A percentile compares a stretch with the other conserved stretches of the same genome.
These are phyloP conservation scores for Chaetomium olivaceum DNA, from an alignment of 2,329 filamentous ascomycete genomes.

Conservation along the genomic window DNA sequence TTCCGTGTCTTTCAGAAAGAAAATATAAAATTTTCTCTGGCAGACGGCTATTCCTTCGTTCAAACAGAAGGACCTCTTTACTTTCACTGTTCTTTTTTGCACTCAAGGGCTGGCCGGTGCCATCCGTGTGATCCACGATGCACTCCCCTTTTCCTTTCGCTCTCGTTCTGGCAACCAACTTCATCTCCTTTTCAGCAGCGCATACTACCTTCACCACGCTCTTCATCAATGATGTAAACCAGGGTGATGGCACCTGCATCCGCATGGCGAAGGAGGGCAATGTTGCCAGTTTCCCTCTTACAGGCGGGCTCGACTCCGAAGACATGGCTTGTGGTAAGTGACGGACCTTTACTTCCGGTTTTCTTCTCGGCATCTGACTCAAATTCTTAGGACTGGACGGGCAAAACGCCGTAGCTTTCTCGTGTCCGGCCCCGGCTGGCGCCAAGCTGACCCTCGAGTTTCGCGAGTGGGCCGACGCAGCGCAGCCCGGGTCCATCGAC, in stretches of 20 bases:
- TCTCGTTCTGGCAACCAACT: conserved; percentile 40
- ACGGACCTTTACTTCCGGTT: conserved; percentile 26
- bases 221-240: conserved; percentile 60
- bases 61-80: neutral
- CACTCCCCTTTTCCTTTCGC: conserved; percentile 36
- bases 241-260: conserved; percentile 72
- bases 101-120: conserved; percentile 8
- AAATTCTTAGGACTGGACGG: conserved; percentile 47
- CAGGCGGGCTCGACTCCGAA: conserved; percentile 51
- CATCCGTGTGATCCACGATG: conserved; percentile 38
- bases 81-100: neutral
- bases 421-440: conserved; percentile 52
- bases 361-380: conserved; percentile 18
- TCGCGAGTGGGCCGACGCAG: conserved; percentile 59
- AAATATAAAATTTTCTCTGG: neutral
- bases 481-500: conserved; percentile 40
- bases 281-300: conserved; percentile 59
- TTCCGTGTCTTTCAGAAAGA: neutral
- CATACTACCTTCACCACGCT: conserved; percentile 67
- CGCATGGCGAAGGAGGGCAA: conserved; percentile 60
- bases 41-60: neutral
- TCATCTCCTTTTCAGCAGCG: conserved; percentile 45
- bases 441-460: conserved; percentile 66
- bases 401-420: conserved; percentile 47
- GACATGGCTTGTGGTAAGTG: conserved; percentile 71